phyloP scores from a whole-genome alignment of 2,329 filamentous ascomycete genomes.

The Trichophyton equinum region DNA sequence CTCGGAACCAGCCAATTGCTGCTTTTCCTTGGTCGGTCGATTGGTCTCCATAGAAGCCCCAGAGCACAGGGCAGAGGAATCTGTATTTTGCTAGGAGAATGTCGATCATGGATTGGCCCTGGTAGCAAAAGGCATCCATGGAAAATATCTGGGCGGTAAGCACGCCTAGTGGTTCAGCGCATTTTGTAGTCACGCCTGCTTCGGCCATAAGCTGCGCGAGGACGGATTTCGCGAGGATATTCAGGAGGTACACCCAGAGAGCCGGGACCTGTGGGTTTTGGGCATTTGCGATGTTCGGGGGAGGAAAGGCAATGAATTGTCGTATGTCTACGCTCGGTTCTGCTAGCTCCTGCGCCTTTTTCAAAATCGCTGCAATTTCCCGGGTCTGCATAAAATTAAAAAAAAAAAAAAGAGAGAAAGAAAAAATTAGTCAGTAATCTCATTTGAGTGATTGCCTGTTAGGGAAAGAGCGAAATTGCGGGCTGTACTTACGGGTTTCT shows the following conservation, averaged over 20 bases:
- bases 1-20: conserved; percentile 62
- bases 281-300: conserved; percentile 25
- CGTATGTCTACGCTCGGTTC: conserved; percentile 46
- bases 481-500: conserved; percentile 37
- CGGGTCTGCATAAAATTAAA: conserved; percentile 24
- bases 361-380: conserved; percentile 42
- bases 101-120: conserved; percentile 58
- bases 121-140: conserved; percentile 52
- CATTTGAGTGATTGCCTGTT: no score
- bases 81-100: conserved; percentile 81
- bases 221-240: conserved; percentile 60
- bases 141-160: conserved; percentile 64
- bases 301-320: conserved; percentile 39
- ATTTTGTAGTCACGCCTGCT: conserved; percentile 49
- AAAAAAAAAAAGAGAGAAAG: no score
- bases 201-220: conserved; percentile 59
- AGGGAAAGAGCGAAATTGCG: no score
- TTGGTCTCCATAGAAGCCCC: conserved; percentile 67
- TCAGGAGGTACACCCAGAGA: conserved; percentile 62
- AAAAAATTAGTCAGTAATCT: neutral
- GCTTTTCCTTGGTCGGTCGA: conserved; percentile 54
- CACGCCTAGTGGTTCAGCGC: conserved; percentile 69
- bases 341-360: conserved; percentile 40
- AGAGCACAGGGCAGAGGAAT: conserved; percentile 68
- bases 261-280: conserved; percentile 45